Percentiles rank a stretch among this genome's conserved stretches.
These are phyloP conservation scores for Leccinum broughii DNA, from an alignment of 768 basidiomycete species.

Conservation along the genomic window DNA sequence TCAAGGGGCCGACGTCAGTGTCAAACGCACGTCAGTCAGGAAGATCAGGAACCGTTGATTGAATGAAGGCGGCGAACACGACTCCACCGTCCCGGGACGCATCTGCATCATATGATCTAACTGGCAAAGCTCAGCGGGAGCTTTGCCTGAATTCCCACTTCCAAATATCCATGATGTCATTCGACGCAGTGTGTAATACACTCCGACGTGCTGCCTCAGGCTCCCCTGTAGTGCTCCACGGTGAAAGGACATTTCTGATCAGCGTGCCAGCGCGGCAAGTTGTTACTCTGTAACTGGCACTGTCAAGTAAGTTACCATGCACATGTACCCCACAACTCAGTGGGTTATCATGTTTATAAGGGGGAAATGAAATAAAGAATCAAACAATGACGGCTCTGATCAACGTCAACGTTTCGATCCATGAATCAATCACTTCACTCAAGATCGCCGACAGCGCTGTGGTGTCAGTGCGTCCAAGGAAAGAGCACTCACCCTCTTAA, in stretches of 20 bases:
- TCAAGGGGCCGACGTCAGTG: neutral
- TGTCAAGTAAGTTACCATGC: neutral
- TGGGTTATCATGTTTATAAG: neutral
- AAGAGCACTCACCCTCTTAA: too few species aligned
- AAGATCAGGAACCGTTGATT: neutral
- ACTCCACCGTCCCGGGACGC: neutral
- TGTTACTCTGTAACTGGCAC: neutral
- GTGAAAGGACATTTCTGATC: neutral
- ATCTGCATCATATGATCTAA: neutral
- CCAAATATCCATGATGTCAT: too few species aligned
- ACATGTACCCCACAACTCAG: neutral
- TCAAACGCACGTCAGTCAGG: neutral
- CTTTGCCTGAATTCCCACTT: neutral
- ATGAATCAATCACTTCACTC: too few species aligned
- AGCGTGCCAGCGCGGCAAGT: too few species aligned
- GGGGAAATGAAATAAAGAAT: neutral
- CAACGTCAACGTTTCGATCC: too few species aligned
- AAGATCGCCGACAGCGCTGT: too few species aligned
- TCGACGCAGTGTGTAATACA: too few species aligned
- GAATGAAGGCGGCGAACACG: neutral
- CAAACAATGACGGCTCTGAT: neutral
- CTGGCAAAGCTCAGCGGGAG: neutral
- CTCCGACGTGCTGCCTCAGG: too few species aligned
- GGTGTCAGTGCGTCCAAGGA: too few species aligned
- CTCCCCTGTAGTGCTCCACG: neutral